A percentile compares a stretch with the other conserved stretches of the same genome.
phyloP scores from a whole-genome alignment of 2,329 filamentous ascomycete genomes.

The Juglanconis sp. region DNA sequence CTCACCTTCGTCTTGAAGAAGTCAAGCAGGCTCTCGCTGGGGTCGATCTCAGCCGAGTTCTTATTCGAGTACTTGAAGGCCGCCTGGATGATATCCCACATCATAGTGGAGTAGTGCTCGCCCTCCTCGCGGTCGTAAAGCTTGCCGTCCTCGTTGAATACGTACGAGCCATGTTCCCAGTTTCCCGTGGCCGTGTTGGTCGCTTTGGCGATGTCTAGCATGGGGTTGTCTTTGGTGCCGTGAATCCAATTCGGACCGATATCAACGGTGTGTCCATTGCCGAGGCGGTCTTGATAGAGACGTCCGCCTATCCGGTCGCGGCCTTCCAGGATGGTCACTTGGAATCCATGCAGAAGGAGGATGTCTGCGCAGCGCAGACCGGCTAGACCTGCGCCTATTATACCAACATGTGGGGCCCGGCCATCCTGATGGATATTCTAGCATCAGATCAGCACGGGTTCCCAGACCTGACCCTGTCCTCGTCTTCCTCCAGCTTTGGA shows the following conservation, averaged over 20 bases:
- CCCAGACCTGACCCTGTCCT: too few species aligned
- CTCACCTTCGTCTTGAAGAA: slow-evolving; percentile 48
- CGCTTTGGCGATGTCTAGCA: slow-evolving; percentile 61
- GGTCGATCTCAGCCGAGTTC: slow-evolving; percentile 45
- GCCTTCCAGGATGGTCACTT: slow-evolving; percentile 68
- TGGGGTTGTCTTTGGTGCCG: slow-evolving; percentile 68
- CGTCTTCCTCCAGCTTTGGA: too few species aligned
- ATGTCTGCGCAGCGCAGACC: slow-evolving; percentile 70
- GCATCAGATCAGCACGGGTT: not conserved
- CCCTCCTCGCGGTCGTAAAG: slow-evolving; percentile 45
- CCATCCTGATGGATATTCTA: slow-evolving; percentile 11
- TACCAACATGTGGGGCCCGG: slow-evolving; percentile 52
- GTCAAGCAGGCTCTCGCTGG: slow-evolving; percentile 48
- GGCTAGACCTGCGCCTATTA: slow-evolving; percentile 69
- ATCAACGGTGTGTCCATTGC: slow-evolving; percentile 50
- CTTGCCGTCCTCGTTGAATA: slow-evolving; percentile 56
- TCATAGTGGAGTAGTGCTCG: slow-evolving; percentile 45
- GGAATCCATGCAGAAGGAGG: slow-evolving; percentile 60
- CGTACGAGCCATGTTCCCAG: slow-evolving; percentile 50
- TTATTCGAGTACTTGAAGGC: slow-evolving; percentile 66
- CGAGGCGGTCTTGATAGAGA: slow-evolving; percentile 49
- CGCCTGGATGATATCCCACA: slow-evolving; percentile 67
- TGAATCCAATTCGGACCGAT: slow-evolving; percentile 79
- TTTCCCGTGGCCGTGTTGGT: slow-evolving; percentile 50
- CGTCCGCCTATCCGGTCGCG: slow-evolving; percentile 65